Evolutionary conservation across 345 rosid genomes (phyloP).

Genomic region (Murraya koenigii): DNA sequence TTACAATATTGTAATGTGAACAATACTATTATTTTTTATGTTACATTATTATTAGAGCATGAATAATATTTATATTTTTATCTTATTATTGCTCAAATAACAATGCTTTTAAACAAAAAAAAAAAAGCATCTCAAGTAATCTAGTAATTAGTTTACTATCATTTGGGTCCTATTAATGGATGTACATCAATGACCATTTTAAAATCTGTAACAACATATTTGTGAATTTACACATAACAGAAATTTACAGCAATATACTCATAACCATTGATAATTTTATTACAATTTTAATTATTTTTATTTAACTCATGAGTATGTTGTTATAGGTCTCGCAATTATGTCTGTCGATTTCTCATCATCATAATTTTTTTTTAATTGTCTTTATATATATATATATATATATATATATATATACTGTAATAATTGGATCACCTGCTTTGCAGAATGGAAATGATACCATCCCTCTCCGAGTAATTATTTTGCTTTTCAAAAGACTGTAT

Average conservation of each 20-base stretch:
- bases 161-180: background rate
- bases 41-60: no score
- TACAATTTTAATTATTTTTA: background rate
- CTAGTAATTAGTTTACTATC: background rate
- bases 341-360: no score
- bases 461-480: conserved; percentile 5
- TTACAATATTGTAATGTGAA: no score
- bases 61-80: no score
- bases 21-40: no score
- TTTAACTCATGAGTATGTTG: background rate
- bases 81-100: no score
- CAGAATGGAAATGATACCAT: conserved; percentile 2
- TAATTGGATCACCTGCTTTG: conserved; percentile 16
- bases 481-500: background rate
- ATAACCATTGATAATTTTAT: background rate
- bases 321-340: no score
- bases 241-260: background rate
- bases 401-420: no score
- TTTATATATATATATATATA: no score
- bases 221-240: background rate
- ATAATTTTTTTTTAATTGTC: background rate
- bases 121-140: no score
- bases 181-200: background rate
- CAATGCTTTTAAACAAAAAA: no score
- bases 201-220: background rate